Evolutionary conservation across 306 rosid genomes (phyloP).

Genomic region (Trifolium repens): DNA sequence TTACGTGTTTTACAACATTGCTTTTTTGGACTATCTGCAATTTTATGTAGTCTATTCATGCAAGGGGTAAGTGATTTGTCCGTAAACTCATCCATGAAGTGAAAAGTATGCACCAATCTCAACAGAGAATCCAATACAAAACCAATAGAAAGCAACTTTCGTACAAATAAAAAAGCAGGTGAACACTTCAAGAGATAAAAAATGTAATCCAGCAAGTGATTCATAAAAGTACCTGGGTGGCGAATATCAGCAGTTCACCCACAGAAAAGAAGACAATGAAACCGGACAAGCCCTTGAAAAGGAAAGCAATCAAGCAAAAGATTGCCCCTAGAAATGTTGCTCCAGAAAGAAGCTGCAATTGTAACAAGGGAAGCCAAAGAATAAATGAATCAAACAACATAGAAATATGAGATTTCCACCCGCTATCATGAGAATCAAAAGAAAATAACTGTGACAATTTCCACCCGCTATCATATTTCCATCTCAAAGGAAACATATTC

Average conservation of each 20-base stretch:
- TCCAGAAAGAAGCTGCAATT: constrained; percentile 79
- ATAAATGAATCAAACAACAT: constrained; percentile 30
- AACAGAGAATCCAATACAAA: constrained; percentile 30
- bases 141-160: constrained; percentile 19
- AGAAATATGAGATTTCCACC: too few species aligned
- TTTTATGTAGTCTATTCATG: constrained; percentile 23
- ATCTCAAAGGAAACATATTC: too few species aligned
- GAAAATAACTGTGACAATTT: too few species aligned
- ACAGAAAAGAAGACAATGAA: constrained; percentile 68
- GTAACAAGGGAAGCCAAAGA: constrained; percentile 38
- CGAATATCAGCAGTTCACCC: constrained; percentile 87
- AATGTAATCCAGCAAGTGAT: constrained; percentile 18
- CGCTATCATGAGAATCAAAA: too few species aligned
- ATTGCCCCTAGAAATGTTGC: constrained; percentile 85
- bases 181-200: constrained; percentile 23
- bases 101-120: constrained; percentile 15
- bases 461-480: too few species aligned
- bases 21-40: too few species aligned
- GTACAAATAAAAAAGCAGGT: constrained; percentile 28
- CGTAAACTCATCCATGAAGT: constrained; percentile 14
- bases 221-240: constrained; percentile 70
- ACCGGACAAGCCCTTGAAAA: constrained; percentile 64
- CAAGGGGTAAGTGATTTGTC: not conserved
- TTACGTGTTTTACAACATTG: too few species aligned
- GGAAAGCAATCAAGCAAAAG: constrained; percentile 84